Percentiles rank a stretch among this genome's conserved stretches.
Evolutionary conservation across 805 yeast genomes (phyloP).

Genomic region (Metschnikowia orientalis): DNA sequence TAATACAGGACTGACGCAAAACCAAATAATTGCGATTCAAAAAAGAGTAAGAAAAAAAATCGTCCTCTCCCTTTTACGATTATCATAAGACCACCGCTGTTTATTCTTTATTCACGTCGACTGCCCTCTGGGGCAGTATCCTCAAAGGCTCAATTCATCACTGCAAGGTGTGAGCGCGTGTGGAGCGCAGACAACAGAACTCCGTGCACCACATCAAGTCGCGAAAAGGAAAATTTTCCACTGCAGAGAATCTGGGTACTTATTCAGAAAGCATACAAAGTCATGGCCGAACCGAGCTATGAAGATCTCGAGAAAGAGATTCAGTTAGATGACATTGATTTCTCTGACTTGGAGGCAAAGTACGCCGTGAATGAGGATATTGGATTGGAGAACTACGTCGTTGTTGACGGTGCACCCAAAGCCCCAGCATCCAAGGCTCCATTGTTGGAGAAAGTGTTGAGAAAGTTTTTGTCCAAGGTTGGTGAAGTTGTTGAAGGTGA

Average conservation of each 20-base stretch:
- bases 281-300: slow-evolving; percentile 17
- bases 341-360: slow-evolving; percentile 78
- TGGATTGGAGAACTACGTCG: slow-evolving; percentile 70
- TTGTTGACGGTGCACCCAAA: slow-evolving; percentile 92
- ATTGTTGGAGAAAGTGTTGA: slow-evolving; percentile 77
- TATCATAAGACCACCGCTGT: no score
- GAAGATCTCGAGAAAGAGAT: slow-evolving; percentile 38
- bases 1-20: no score
- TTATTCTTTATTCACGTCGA: no score
- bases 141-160: no score
- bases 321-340: slow-evolving; percentile 56
- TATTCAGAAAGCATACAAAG: slow-evolving; percentile 3
- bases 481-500: slow-evolving; percentile 63
- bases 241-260: not conserved
- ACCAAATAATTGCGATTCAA: no score
- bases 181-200: no score
- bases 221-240: slow-evolving; percentile 12
- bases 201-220: slow-evolving; percentile 11
- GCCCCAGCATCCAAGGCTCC: slow-evolving; percentile 89
- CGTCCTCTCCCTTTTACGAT: no score
- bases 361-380: slow-evolving; percentile 55
- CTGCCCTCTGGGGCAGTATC: no score
- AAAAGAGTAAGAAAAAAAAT: no score
- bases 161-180: no score
- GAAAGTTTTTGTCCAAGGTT: slow-evolving; percentile 69